Base-by-base conservation (phyloP, 768 basidiomycete species). In the Mycena polygramma region DNA sequence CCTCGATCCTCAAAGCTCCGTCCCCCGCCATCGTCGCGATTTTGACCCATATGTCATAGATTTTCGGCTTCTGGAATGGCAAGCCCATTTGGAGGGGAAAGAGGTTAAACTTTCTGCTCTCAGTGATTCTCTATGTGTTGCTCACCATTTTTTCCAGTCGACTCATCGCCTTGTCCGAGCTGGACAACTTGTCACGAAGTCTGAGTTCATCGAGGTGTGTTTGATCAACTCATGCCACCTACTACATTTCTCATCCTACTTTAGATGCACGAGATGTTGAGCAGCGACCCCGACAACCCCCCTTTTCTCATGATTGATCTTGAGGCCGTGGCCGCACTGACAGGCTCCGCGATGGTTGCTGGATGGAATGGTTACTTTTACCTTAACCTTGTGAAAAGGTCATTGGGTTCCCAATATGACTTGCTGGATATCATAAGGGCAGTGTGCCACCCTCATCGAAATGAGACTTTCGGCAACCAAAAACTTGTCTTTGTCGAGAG, bases 401-500 rank as follows among this genome's bases (percentile, higher is more conserved):
- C 57, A 4, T 59, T 59, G 24, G 1, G 0, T 20, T 45, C 26
- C 14, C 7, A 35, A 6, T 7, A 45, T 45, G 45, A 30, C 20
- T 11, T 59, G 15, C 26, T 59, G 4, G 57, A 59, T 19, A 24
- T 19, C 2, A 17, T 59, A 1, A 45, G 22, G n/a, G 37, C 37
- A 6, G 15, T 17, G 22, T 24, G 4, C 26, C 14, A 17, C 15
- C 57, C 43, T 4, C 11, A 57, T n/a, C n/a, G n/a, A n/a, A n/a
- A n/a, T n/a, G n/a, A n/a, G n/a, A n/a, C n/a, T n/a, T n/a, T n/a
- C n/a, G 5, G 5, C 22, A 57, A 41, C 17, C n/a, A n/a, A n/a
- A n/a, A n/a, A n/a, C n/a, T n/a, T n/a, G 20, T 39, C 11, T 53
- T 30, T 41, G 58, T 59, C 43, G 58, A 59, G 41, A 26, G 58